Percentiles rank a stretch among this genome's conserved stretches.
Evolutionary conservation across 2,329 filamentous ascomycete species (phyloP).

Genomic region (Cytospora piceicola): DNA sequence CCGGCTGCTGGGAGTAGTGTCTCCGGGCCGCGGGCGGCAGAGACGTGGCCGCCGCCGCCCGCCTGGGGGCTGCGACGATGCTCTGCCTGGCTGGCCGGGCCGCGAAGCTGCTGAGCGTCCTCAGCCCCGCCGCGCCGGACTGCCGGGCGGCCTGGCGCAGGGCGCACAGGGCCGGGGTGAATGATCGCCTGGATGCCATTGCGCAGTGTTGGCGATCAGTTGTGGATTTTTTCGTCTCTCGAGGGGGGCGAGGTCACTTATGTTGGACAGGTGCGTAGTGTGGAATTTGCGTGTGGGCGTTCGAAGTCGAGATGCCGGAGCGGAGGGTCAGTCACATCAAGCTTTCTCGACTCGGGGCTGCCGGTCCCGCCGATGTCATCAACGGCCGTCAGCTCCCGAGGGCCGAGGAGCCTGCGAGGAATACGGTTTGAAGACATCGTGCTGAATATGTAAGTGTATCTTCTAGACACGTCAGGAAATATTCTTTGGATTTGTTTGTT

Average conservation of each 20-base stretch:
- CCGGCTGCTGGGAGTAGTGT: constrained; percentile 35
- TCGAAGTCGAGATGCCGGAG: background rate
- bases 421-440: background rate
- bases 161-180: constrained; percentile 12
- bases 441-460: background rate
- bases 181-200: constrained; percentile 26
- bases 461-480: background rate
- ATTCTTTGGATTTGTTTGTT: background rate
- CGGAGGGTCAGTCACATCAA: background rate
- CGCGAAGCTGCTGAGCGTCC: constrained; percentile 4
- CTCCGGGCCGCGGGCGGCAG: background rate
- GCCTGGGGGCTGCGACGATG: background rate
- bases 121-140: background rate
- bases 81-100: background rate
- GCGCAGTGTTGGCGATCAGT: background rate
- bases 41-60: background rate
- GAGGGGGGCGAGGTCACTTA: background rate
- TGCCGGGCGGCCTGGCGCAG: constrained; percentile 22
- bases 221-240: background rate
- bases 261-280: background rate
- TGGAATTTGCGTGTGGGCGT: background rate
- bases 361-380: constrained; percentile 15
- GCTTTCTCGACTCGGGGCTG: background rate
- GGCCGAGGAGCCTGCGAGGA: constrained; percentile 2
- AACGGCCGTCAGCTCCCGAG: constrained; percentile 12